Evolutionary conservation across 306 rosid genomes (phyloP).

Genomic region (Phaseolus lunatus): DNA sequence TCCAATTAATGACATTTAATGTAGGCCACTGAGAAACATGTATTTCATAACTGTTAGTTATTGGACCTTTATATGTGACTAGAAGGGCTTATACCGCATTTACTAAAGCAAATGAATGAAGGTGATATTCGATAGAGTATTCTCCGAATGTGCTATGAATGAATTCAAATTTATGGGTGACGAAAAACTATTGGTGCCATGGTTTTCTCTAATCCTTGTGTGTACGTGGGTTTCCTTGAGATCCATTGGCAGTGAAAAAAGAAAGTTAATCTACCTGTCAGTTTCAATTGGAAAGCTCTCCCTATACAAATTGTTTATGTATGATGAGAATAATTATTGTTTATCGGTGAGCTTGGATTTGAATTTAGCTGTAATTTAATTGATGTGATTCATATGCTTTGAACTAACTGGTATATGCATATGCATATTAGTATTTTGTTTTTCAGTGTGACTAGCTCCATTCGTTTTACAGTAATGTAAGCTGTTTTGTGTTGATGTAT

Average conservation of each 20-base stretch:
- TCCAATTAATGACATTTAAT: background rate
- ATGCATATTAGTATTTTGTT: background rate
- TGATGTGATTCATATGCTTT: background rate
- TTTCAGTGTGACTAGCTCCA: background rate
- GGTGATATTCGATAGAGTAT: background rate
- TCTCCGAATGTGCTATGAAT: background rate
- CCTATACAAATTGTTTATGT: background rate
- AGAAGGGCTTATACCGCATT: slow-evolving; percentile 4
- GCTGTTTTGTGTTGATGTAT: slow-evolving; percentile 18
- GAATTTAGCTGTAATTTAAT: background rate
- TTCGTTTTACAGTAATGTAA: background rate
- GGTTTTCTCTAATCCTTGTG: background rate
- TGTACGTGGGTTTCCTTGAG: background rate
- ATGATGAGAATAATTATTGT: background rate
- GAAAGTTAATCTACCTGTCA: background rate
- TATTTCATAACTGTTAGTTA: background rate
- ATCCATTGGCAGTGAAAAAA: background rate
- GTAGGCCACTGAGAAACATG: background rate
- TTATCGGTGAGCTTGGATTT: slow-evolving; percentile 10
- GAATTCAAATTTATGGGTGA: background rate
- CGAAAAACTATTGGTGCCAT: background rate
- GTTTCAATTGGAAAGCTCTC: background rate
- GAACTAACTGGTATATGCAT: slow-evolving; percentile 13
- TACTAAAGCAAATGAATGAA: slow-evolving; percentile 7
- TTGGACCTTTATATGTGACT: slow-evolving; percentile 3